Evolutionary conservation across 2,329 filamentous ascomycete genomes (phyloP).

Genomic region (Pseudogymnoascus sp.): DNA sequence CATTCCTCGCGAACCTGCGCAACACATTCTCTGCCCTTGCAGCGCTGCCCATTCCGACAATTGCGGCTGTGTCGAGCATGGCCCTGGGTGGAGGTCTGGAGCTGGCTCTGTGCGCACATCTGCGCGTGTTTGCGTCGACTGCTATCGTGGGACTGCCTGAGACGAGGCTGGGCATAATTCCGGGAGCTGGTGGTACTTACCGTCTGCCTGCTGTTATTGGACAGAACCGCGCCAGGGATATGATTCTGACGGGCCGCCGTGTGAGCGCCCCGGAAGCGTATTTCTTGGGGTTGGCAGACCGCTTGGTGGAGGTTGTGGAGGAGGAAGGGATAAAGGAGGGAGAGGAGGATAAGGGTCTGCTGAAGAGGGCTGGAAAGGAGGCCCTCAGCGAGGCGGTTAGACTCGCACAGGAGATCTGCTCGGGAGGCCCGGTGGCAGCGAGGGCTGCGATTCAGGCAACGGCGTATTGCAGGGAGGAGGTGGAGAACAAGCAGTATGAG

Average conservation of each 20-base stretch:
- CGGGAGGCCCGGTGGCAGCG: conserved; percentile 79
- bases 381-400: conserved; percentile 69
- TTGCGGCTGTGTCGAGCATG: conserved; percentile 75
- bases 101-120: conserved; percentile 78
- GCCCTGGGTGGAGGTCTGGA: conserved; percentile 92
- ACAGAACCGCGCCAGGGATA: conserved; percentile 70
- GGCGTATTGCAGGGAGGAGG: conserved; percentile 59
- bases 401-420: conserved; percentile 76
- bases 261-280: conserved; percentile 80
- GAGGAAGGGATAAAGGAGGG: conserved; percentile 40
- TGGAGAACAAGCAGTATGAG: conserved; percentile 84
- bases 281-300: conserved; percentile 81
- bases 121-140: conserved; percentile 77
- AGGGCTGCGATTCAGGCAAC: conserved; percentile 74
- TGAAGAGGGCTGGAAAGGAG: conserved; percentile 53
- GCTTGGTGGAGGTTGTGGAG: conserved; percentile 72
- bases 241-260: conserved; percentile 83
- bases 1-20: conserved; percentile 72
- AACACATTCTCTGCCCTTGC: conserved; percentile 66
- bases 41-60: conserved; percentile 76
- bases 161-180: conserved; percentile 87
- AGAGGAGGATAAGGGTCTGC: conserved; percentile 35
- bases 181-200: conserved; percentile 87
- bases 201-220: conserved; percentile 79
- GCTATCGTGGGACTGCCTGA: conserved; percentile 79